phyloP scores from a whole-genome alignment of 345 rosid genomes.

The Pugionium dolabratum region DNA sequence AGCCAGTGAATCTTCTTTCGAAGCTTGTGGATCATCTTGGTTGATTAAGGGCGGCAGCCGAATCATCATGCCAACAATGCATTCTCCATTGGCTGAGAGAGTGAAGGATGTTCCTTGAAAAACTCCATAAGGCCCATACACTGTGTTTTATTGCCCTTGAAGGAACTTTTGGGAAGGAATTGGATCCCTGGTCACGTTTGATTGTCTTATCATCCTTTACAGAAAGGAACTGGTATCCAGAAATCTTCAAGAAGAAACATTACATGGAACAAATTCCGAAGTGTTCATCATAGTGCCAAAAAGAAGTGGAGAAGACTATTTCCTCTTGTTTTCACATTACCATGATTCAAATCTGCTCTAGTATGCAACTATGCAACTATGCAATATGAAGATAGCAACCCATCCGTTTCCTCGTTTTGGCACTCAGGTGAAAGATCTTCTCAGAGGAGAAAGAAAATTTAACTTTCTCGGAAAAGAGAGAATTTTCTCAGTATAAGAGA shows the following conservation, averaged over 20 bases:
- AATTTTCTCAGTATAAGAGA: no score
- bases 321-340: constrained; percentile 26
- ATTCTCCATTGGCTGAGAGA: no score
- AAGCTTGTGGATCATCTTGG: constrained; percentile 52
- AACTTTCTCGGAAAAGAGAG: no score
- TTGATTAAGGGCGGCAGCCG: constrained; percentile 35
- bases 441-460: no score
- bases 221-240: constrained; percentile 17
- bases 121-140: constrained; percentile 64
- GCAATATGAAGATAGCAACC: no score
- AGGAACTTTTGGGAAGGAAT: constrained; percentile 30
- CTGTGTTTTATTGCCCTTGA: constrained; percentile 60
- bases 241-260: constrained; percentile 36
- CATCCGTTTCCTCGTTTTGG: no score
- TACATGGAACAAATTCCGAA: constrained; percentile 34
- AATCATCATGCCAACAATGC: no score
- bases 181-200: constrained; percentile 32
- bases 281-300: constrained; percentile 30
- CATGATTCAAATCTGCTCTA: not conserved
- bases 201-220: constrained; percentile 21
- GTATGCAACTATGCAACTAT: no score
- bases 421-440: no score
- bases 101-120: constrained; percentile 76
- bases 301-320: constrained; percentile 6
- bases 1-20: constrained; percentile 54